Evolutionary conservation across 2,329 filamentous ascomycete species (phyloP), one percentile per base, ranked within the genome.

Genomic region (Xylaria sp.): DNA sequence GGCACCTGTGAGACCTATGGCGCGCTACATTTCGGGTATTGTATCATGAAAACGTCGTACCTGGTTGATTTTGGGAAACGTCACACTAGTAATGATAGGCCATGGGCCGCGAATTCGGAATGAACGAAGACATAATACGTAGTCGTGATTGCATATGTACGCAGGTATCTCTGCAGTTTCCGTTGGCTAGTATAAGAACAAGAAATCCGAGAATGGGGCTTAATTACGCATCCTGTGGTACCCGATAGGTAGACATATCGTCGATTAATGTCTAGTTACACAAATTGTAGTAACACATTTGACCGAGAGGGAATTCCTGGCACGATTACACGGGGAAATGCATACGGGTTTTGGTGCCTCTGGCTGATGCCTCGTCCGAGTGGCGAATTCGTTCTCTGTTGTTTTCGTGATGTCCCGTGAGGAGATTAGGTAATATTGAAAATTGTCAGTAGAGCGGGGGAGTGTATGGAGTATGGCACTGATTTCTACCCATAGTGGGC

Each of bases 211-310:
- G 33, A 27, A 51, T 49, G 35, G 13, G 11, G 46, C 46, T 31
- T 35, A 29, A n/a, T 25, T 2, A 10, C 25, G n/a, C 8, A 17
- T 25, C 23, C 27, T 38, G 37, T 23, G 10, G 19, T 11, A 4
- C 23, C 40, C 31, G 46, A 31, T 38, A 15, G 35, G 19, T n/a
- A 21, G 6, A 5, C 15, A 21, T 37, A 27, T 41, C 13, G 17
- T 35, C 38, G 19, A 33, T 19, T 44, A 54, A 37, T 44, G 43
- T 44, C 23, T 41, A 9, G 47, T 44, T 27, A 58, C 40, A 52
- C 43, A 38, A 49, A 9, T 25, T 23, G 10, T 25, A 21, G 60
- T 54, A 5, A 49, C 31, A 62, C 60, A 59, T 54, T 48, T 59
- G 60, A 40, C 60, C 60, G 55, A 55, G 51, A 58, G 46, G 33